Base-by-base conservation (phyloP, 148 eudicot species). In the Cornus florida region DNA sequence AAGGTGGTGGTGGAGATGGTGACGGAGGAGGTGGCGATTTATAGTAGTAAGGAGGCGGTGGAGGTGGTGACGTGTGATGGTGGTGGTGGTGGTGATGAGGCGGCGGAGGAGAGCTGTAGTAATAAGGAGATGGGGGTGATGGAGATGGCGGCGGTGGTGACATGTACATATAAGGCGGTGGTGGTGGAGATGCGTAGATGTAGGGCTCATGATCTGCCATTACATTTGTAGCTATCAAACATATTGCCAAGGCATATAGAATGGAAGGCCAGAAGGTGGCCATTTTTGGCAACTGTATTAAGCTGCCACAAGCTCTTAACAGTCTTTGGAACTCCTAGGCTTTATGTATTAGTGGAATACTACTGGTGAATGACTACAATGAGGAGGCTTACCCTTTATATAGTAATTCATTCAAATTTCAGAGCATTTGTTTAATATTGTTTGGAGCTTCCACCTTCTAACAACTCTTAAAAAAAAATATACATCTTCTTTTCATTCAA, bases 181-280 rank as follows among this genome's bases (percentile, higher is more conserved):
- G 62, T 7, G 75, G 38, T 24, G 38, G 75, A 72, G 75, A 67
- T 24, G 31, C 31, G 10, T 67, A 67, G 16, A 12, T 6, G 7
- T 67, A 67, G 10, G 38, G 35, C 17, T 28, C 17, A 20, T 10
- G 3, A 10, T 24, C 33, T 28, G 69, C 69, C 32, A 28, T 28
- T 24, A 67, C 69, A 67, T 24, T 10, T 32, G 71, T 68, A 32
- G 43, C 71, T 33, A 68, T 12, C 71, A 68, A 68, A 68, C 39
- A 33, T 68, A 68, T 31, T 31, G 71, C 71, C 43, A 68, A 33
- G 71, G 71, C 71, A 68, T 14, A 33, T 32, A 33, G 71, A 23
- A 28, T 13, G 14, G 32, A 22, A 7, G 35, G 69, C 69, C 69
- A 66, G 32, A 8, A 33, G 16, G 41, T 13, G 17, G 71, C 41